Base-by-base conservation (phyloP, 1,284 basidiomycete genomes). In the Ustilago curta region DNA sequence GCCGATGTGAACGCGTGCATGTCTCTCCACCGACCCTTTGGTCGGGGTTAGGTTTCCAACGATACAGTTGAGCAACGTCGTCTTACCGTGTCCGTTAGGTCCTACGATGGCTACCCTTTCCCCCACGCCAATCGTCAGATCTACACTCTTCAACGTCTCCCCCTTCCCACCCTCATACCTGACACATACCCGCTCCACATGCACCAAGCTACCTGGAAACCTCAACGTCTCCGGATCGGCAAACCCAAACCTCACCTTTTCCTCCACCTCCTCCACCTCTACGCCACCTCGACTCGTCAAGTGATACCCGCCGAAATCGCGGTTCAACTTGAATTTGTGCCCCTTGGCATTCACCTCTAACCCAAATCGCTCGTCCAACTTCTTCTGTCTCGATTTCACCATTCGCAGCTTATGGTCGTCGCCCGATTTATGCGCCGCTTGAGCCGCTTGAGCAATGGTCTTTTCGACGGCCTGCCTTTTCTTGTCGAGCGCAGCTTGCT, bases 321-420 rank as follows among this genome's bases (percentile, higher is more conserved):
- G 87, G 73, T 91, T 90, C 39, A 91, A 86, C 84, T 91, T 91
- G 86, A 91, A 91, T 11, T 88, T 86, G 45, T 80, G 81, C 1
- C 88, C 88, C 58, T 87, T 87, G 21, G 84, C 85, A 53, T 85
- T 87, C 25, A 86, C 86, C 79, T 91, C 89, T 40, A 88, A 73
- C 8, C 89, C 89, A 83, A 86, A 88, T n/a, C 89, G 86, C 39
- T 90, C 88, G 57, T 89, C 88, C 37, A 89, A 85, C 82, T 91
- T 91, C 85, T 89, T 90, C 81, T 90, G 88, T 8, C 91, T 84
- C 37, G 88, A 89, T 63, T 88, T 88, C n/a, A 87, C 89, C 86
- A 88, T 88, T 43, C 88, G 74, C 55, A 88, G 82, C 44, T 83
- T 83, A 78, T 91, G 91, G 65, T 92, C 91, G 75, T 92, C 91